Evolutionary conservation across 73 alveolate genomes (phyloP).

Genomic region (Paramecium sexaurelia): DNA sequence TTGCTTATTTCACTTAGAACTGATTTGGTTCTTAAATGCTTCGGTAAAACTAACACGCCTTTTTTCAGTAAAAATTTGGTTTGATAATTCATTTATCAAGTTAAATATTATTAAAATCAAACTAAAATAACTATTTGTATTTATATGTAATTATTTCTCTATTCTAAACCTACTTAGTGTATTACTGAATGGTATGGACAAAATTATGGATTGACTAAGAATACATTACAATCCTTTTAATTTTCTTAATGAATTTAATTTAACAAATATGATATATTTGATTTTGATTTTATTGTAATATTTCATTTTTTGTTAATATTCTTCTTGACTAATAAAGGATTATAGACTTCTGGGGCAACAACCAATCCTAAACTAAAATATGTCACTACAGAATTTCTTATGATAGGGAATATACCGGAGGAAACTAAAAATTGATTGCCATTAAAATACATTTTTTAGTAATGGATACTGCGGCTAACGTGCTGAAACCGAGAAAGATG

Average conservation of each 20-base stretch:
- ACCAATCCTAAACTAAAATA: conserved; percentile 59
- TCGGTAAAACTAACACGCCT: background rate
- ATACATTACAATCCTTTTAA: too few relatives aligned
- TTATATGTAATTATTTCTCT: too few relatives aligned
- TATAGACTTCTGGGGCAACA: conserved; percentile 62
- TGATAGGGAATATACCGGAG: background rate
- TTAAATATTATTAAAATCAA: background rate
- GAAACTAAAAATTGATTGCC: background rate
- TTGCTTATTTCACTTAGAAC: background rate
- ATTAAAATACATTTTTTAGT: background rate
- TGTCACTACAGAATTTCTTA: conserved; percentile 61
- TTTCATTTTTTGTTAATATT: background rate
- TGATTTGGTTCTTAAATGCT: background rate
- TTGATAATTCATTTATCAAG: background rate
- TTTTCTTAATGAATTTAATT: too few relatives aligned
- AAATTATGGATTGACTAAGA: too few relatives aligned
- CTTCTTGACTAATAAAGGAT: conserved; percentile 47
- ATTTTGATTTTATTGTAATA: background rate
- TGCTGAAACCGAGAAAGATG: background rate
- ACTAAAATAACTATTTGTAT: too few relatives aligned
- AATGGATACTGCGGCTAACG: conserved; percentile 9
- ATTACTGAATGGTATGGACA: too few relatives aligned
- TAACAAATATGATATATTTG: too few relatives aligned
- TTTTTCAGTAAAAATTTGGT: background rate
- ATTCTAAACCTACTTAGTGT: too few relatives aligned